Percentiles rank a stretch among this genome's conserved stretches.
Conservation (phyloP, 352 stramenopile genomes). For the Phytophthora brassicae region DNA sequence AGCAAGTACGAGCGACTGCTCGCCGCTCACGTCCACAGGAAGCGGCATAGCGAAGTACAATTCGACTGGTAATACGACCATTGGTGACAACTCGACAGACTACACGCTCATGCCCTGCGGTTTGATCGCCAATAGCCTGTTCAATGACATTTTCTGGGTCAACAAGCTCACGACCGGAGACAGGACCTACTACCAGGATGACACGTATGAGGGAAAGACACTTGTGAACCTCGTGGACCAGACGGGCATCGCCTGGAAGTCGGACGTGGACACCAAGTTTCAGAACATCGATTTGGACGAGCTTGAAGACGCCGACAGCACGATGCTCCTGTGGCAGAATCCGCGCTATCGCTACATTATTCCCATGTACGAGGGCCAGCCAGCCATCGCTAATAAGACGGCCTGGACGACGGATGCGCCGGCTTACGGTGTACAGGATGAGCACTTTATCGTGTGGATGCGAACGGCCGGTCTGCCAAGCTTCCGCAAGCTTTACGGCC, state of each 20-base stretch:
- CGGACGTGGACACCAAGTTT: conserved; percentile 96
- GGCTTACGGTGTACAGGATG: conserved; percentile 94
- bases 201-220: conserved; percentile 49
- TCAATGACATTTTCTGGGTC: conserved; percentile 95
- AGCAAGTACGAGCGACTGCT: conserved; percentile 74
- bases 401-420: conserved; percentile 67
- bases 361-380: conserved; percentile 60
- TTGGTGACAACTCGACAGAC: conserved; percentile 39
- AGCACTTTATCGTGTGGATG: conserved; percentile 99
- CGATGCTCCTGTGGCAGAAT: conserved; percentile 87
- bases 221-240: conserved; percentile 92
- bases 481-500: conserved; percentile 99
- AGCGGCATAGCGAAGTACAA: conserved; percentile 70
- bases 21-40: conserved; percentile 61
- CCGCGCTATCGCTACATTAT: conserved; percentile 80
- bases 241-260: conserved; percentile 96
- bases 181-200: conserved; percentile 63
- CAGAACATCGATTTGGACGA: conserved; percentile 84
- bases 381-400: conserved; percentile 70
- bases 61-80: conserved; percentile 45
- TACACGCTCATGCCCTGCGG: conserved; percentile 96
- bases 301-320: conserved; percentile 32
- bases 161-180: conserved; percentile 60
- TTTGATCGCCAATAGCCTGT: conserved; percentile 98
- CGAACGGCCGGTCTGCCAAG: conserved; percentile 95